A percentile compares a stretch with the other conserved stretches of the same genome.
Conservation (phyloP, 371 early-diverging fungal genomes). For the Chytridium lagenaria region DNA sequence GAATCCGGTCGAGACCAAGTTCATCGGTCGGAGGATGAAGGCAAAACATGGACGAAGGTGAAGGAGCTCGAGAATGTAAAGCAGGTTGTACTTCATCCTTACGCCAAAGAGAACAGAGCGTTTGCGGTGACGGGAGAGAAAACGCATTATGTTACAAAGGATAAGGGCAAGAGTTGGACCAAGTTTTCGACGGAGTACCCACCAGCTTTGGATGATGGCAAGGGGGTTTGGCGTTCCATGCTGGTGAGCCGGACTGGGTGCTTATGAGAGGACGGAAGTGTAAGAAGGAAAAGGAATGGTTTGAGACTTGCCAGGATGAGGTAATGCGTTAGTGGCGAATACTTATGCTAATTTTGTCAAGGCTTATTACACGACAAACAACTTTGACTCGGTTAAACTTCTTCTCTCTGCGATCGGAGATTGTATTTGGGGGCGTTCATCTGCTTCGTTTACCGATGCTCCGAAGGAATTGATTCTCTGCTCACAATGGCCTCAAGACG, state of each 20-base stretch:
- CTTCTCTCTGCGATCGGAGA: conserved; percentile 62
- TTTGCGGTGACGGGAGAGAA: conserved; percentile 63
- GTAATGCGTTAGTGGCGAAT: no score
- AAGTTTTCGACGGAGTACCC: conserved; percentile 60
- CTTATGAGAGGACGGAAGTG: conserved; percentile 64
- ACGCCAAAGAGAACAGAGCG: conserved; percentile 63
- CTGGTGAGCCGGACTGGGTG: conserved; percentile 63
- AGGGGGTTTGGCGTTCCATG: conserved; percentile 69
- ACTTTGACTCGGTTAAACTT: conserved; percentile 58
- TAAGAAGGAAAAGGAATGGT: conserved; percentile 53
- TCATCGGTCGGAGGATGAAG: conserved; percentile 71
- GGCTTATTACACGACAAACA: conserved; percentile 72
- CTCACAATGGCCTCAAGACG: conserved; percentile 60
- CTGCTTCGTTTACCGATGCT: conserved; percentile 56
- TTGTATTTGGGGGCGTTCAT: conserved; percentile 75
- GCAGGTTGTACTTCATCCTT: conserved; percentile 65
- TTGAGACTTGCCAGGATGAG: conserved; percentile 59
- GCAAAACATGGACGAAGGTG: conserved; percentile 66
- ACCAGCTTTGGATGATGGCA: conserved; percentile 47
- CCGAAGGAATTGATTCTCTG: conserved; percentile 70
- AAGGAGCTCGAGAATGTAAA: conserved; percentile 39
- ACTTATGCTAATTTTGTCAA: no score
- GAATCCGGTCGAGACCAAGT: conserved; percentile 60
- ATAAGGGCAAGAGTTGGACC: conserved; percentile 71
- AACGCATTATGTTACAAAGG: conserved; percentile 70